Evolutionary conservation across 1,284 basidiomycete genomes (phyloP).

Genomic region (Peniophora sp.): DNA sequence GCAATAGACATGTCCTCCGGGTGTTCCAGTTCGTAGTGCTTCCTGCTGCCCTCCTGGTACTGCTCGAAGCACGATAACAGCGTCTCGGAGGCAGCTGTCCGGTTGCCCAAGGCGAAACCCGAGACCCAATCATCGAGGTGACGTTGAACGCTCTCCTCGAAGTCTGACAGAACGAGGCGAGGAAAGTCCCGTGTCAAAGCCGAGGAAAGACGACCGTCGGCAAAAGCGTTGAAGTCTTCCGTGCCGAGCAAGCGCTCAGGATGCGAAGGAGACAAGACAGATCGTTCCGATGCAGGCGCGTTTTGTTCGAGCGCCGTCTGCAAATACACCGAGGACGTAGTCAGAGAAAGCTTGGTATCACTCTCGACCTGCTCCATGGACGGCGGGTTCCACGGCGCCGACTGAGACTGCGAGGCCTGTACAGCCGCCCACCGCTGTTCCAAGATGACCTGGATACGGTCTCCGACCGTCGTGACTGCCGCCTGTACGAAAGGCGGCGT

Average conservation of each 20-base stretch:
- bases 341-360: no score
- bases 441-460: constrained; percentile 13
- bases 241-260: no score
- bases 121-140: constrained; percentile 24
- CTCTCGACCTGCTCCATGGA: no score
- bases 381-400: no score
- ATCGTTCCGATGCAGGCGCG: no score
- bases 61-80: constrained; percentile 18
- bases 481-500: constrained; percentile 12
- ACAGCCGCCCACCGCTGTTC: background rate
- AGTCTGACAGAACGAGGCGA: background rate
- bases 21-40: constrained; percentile 20
- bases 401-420: background rate
- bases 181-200: background rate
- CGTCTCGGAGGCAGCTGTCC: background rate
- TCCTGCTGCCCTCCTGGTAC: constrained; percentile 21
- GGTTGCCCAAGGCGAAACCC: background rate
- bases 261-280: no score
- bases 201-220: background rate
- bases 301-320: no score
- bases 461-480: constrained; percentile 10
- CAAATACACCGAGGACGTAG: no score
- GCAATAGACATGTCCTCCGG: constrained; percentile 35
- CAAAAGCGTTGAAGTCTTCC: background rate
- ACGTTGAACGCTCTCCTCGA: constrained; percentile 23